phyloP scores from a whole-genome alignment of 208 protist genomes.

The Porcisia hertigi region DNA sequence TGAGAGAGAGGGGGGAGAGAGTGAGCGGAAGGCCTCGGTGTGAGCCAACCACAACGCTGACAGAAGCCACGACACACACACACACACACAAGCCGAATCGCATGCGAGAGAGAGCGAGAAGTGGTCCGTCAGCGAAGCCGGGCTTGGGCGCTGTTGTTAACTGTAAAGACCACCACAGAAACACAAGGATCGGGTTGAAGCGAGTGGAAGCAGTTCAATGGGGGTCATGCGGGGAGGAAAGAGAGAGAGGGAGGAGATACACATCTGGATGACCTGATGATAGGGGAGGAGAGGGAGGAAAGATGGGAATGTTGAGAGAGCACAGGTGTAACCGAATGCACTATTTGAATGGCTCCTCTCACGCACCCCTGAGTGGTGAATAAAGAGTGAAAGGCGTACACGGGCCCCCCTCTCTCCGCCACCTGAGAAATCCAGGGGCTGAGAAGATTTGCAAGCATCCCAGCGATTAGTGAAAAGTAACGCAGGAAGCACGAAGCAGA shows the following conservation, averaged over 20 bases:
- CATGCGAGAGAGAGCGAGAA: neutral
- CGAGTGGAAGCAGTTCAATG: neutral
- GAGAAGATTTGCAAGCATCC: neutral
- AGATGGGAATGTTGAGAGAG: neutral
- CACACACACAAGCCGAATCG: neutral
- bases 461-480: neutral
- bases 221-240: no score
- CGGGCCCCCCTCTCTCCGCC: neutral
- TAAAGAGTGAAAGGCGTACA: neutral
- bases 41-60: neutral
- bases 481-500: neutral
- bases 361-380: neutral
- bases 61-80: neutral
- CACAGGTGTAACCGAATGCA: neutral
- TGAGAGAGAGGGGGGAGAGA: neutral
- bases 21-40: neutral
- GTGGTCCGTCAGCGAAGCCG: neutral
- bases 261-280: no score
- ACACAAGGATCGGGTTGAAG: neutral
- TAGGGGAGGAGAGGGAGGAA: neutral
- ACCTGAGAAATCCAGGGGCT: neutral
- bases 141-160: neutral
- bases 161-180: neutral
- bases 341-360: neutral
- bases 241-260: no score